phyloP scores from a whole-genome alignment of 805 yeast species.

The Candida piceae region DNA sequence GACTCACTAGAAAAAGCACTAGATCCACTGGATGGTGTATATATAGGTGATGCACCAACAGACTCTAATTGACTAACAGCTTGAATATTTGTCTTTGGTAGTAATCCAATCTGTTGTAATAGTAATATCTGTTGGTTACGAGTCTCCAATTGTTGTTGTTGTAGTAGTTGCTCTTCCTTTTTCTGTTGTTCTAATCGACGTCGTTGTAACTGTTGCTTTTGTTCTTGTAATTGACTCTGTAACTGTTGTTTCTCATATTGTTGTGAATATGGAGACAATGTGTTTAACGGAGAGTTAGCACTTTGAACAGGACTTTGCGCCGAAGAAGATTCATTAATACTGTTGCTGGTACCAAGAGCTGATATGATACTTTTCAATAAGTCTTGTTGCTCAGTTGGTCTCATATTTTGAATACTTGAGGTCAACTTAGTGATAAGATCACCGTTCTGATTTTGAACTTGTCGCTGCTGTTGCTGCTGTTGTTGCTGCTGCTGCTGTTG shows the following conservation, averaged over 20 bases:
- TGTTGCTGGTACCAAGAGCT: conserved; percentile 3
- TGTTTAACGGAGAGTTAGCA: background rate
- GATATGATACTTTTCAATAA: conserved; percentile 15
- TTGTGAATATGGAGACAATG: conserved; percentile 1
- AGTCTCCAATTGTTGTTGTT: conserved; percentile 1
- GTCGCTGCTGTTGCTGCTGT: background rate
- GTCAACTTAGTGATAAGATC: conserved; percentile 23
- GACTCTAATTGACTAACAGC: background rate
- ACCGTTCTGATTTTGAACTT: background rate
- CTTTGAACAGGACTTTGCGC: background rate
- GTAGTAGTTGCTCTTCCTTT: background rate
- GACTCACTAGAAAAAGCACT: no score
- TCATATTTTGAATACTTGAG: conserved; percentile 20
- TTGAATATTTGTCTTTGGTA: conserved; percentile 1
- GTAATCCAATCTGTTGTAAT: conserved; percentile 10
- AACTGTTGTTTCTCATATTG: conserved; percentile 8
- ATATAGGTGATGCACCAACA: background rate
- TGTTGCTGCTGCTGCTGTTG: conserved; percentile 1
- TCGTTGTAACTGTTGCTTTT: background rate
- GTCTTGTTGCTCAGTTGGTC: conserved; percentile 21
- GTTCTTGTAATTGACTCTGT: conserved; percentile 1
- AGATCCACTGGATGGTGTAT: background rate
- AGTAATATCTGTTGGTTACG: conserved; percentile 2
- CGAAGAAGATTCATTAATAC: background rate
- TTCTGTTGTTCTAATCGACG: conserved; percentile 3